These are phyloP conservation scores for Aspergillus nanangensis DNA, from an alignment of 495 filamentous ascomycete species.

Conservation along the genomic window DNA sequence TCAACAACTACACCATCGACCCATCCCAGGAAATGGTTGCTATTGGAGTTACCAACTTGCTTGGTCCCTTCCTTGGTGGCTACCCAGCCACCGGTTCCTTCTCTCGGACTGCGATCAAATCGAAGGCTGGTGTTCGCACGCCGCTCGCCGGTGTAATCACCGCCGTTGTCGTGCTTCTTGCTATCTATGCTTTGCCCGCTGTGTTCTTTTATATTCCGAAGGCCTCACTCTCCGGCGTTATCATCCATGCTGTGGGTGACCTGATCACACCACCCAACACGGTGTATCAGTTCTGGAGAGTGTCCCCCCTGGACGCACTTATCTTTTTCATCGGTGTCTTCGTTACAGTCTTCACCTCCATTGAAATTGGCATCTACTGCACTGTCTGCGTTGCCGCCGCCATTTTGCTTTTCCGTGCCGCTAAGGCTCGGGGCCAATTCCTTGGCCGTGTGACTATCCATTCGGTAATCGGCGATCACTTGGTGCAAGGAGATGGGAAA, in stretches of 20 bases:
- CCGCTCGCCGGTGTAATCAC: conserved; percentile 92
- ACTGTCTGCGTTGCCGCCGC: conserved; percentile 72
- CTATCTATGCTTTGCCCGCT: conserved; percentile 86
- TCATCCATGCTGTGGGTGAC: conserved; percentile 96
- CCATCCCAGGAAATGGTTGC: conserved; percentile 96
- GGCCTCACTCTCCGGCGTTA: conserved; percentile 83
- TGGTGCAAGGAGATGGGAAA: conserved; percentile 58
- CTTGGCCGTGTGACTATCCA: conserved; percentile 85
- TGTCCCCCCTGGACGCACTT: conserved; percentile 82
- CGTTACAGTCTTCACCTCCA: conserved; percentile 81
- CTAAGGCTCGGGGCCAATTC: conserved; percentile 83
- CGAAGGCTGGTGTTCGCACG: conserved; percentile 92
- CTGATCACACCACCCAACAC: conserved; percentile 91
- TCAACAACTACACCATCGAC: conserved; percentile 98
- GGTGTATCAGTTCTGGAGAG: conserved; percentile 93
- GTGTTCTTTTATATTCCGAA: conserved; percentile 95
- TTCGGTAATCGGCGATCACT: conserved; percentile 79
- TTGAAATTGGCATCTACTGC: conserved; percentile 90
- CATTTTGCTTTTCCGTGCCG: conserved; percentile 78
- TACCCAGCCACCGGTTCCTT: conserved; percentile 97
- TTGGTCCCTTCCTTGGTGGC: conserved; percentile 89
- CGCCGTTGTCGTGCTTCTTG: conserved; percentile 81
- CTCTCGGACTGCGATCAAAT: conserved; percentile 96
- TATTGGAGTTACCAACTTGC: conserved; percentile 86
- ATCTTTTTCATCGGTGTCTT: conserved; percentile 95